Evolutionary conservation across 1,284 basidiomycete species (phyloP).

Genomic region (Acaromyces ingoldii): DNA sequence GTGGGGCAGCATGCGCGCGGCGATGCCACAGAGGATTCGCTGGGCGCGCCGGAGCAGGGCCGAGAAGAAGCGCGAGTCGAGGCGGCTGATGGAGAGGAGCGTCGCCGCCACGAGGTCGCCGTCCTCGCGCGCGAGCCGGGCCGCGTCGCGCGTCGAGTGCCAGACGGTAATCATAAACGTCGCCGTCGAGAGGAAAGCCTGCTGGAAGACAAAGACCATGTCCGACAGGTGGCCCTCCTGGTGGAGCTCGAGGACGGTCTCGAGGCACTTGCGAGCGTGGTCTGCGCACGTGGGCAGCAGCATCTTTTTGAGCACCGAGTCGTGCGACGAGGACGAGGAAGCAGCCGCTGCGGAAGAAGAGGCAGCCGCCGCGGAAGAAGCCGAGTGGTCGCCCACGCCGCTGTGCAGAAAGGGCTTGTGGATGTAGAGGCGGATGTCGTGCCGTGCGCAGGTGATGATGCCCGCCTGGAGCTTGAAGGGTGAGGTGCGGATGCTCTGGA

Average conservation of each 20-base stretch:
- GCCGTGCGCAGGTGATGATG: conserved; percentile 28
- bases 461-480: conserved; percentile 31
- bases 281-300: conserved; percentile 34
- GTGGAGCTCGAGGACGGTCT: conserved; percentile 29
- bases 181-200: conserved; percentile 37
- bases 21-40: conserved; percentile 3
- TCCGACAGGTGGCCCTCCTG: conserved; percentile 25
- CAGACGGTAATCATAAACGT: conserved; percentile 46
- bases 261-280: conserved; percentile 32
- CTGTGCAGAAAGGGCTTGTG: conserved; percentile 37
- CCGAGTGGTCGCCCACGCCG: neutral
- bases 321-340: neutral
- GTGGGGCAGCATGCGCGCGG: conserved; percentile 9
- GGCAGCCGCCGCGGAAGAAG: too few relatives aligned
- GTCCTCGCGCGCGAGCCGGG: conserved; percentile 22
- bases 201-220: conserved; percentile 36
- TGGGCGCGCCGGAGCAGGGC: conserved; percentile 6
- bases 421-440: conserved; percentile 41
- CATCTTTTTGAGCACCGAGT: conserved; percentile 24
- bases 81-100: conserved; percentile 15
- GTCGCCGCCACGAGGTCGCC: conserved; percentile 34
- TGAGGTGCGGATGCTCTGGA: conserved; percentile 18
- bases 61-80: neutral
- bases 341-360: conserved; percentile 13
- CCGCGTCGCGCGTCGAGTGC: conserved; percentile 29